Evolutionary conservation across 139 green algal genomes (phyloP).

Genomic region (Ostreobium quekettii): DNA sequence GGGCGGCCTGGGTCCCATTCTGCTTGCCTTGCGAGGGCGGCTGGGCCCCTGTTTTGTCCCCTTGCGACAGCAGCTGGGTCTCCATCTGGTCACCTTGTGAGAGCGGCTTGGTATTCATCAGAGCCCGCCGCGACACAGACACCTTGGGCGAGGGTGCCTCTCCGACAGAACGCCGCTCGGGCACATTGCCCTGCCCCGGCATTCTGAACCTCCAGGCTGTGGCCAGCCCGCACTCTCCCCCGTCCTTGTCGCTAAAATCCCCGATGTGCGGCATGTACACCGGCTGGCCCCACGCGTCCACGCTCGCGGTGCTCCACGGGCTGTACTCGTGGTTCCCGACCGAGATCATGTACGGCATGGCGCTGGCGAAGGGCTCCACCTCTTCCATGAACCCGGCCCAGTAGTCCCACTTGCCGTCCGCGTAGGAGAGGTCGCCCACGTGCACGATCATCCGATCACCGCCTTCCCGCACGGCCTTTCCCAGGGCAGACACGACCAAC

Average conservation of each 20-base stretch:
- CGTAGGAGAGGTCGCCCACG: slow-evolving; percentile 50
- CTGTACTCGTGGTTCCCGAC: slow-evolving; percentile 53
- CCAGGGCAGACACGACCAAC: not conserved
- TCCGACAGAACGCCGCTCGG: too few species aligned
- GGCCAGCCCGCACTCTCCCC: not conserved
- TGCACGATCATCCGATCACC: too few species aligned
- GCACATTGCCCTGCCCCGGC: too few species aligned
- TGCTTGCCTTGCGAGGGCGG: too few species aligned
- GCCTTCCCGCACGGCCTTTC: too few species aligned
- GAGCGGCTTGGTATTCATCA: too few species aligned
- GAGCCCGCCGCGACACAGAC: too few species aligned
- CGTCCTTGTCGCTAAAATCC: not conserved
- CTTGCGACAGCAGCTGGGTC: too few species aligned
- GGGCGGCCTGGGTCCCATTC: too few species aligned
- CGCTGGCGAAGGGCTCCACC: slow-evolving; percentile 35
- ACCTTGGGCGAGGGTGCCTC: too few species aligned
- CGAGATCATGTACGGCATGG: slow-evolving; percentile 41
- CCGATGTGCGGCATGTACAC: not conserved
- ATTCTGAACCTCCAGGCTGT: slow-evolving; percentile 2
- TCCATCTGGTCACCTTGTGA: too few species aligned
- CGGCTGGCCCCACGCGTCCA: not conserved
- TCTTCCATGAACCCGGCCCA: slow-evolving; percentile 48
- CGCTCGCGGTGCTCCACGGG: not conserved
- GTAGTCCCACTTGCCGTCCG: slow-evolving; percentile 18
- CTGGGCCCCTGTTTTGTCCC: too few species aligned